phyloP scores from a whole-genome alignment of 169 alveolate species.

The Plasmodium gonderi region DNA sequence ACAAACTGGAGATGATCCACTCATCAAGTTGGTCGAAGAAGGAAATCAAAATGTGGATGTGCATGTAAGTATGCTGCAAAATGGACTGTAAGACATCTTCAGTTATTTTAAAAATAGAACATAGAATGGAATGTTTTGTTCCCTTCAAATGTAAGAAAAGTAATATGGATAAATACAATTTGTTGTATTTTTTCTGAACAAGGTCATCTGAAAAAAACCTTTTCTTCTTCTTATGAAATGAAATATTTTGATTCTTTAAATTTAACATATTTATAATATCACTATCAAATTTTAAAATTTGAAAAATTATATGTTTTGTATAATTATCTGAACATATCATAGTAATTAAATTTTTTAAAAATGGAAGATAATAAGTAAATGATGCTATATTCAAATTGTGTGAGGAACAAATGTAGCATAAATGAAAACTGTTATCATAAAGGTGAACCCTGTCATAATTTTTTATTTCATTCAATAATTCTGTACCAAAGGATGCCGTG shows the following conservation, averaged over 20 bases:
- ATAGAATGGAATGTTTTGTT: not conserved
- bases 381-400: conserved; percentile 22
- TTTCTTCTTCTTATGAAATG: not conserved
- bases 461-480: conserved; percentile 30
- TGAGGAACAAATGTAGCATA: conserved; percentile 52
- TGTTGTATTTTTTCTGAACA: conserved; percentile 29
- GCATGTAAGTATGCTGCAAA: conserved; percentile 37
- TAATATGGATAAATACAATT: conserved; percentile 35
- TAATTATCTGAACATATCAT: conserved; percentile 15
- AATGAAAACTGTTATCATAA: conserved; percentile 43
- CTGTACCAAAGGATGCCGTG: conserved; percentile 23
- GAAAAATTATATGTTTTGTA: conserved; percentile 49
- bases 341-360: conserved; percentile 20
- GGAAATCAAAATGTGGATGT: conserved; percentile 32
- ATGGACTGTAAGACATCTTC: conserved; percentile 34
- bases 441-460: conserved; percentile 8
- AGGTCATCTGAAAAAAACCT: not conserved
- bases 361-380: conserved; percentile 28
- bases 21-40: conserved; percentile 29
- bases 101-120: conserved; percentile 37
- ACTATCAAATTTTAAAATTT: conserved; percentile 42
- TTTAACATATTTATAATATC: conserved; percentile 59
- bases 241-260: conserved; percentile 15
- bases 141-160: conserved; percentile 28
- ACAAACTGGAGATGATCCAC: conserved; percentile 43